phyloP scores from a whole-genome alignment of 2,329 filamentous ascomycete genomes.

The Pyrenochaeta sp. region DNA sequence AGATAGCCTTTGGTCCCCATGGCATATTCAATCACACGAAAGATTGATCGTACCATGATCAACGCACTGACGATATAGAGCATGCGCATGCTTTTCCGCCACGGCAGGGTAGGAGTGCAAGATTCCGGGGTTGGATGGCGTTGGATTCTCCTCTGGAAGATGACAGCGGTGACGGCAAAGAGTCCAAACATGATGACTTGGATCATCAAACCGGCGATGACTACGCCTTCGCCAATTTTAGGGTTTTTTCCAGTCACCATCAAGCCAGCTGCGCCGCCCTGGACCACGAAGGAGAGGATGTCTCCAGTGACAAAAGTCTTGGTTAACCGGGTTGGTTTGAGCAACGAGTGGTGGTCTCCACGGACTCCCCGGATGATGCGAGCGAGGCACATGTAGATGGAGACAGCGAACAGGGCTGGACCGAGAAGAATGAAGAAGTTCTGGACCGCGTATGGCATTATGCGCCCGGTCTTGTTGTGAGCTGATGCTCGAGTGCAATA shows the following conservation, averaged over 20 bases:
- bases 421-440: conserved; percentile 52
- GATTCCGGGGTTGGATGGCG: conserved; percentile 15
- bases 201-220: conserved; percentile 55
- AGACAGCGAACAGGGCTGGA: conserved; percentile 55
- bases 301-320: conserved; percentile 55
- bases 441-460: conserved; percentile 51
- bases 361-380: conserved; percentile 49
- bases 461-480: conserved; percentile 44
- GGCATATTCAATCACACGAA: conserved; percentile 57
- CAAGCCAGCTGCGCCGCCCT: conserved; percentile 51
- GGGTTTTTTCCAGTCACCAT: conserved; percentile 28
- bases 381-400: conserved; percentile 56
- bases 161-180: conserved; percentile 45
- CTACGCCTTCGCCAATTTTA: conserved; percentile 33
- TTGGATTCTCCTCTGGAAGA: conserved; percentile 13
- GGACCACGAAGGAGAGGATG: conserved; percentile 53
- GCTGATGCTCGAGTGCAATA: conserved; percentile 55
- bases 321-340: conserved; percentile 48
- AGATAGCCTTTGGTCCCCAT: conserved; percentile 54
- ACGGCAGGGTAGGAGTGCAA: conserved; percentile 10
- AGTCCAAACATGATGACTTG: conserved; percentile 58
- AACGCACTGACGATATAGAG: conserved; percentile 54
- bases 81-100: conserved; percentile 46
- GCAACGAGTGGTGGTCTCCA: conserved; percentile 46
- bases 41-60: conserved; percentile 58